These are phyloP conservation scores for Lepidium aucheri DNA, from an alignment of 345 rosid species.

Conservation along the genomic window DNA sequence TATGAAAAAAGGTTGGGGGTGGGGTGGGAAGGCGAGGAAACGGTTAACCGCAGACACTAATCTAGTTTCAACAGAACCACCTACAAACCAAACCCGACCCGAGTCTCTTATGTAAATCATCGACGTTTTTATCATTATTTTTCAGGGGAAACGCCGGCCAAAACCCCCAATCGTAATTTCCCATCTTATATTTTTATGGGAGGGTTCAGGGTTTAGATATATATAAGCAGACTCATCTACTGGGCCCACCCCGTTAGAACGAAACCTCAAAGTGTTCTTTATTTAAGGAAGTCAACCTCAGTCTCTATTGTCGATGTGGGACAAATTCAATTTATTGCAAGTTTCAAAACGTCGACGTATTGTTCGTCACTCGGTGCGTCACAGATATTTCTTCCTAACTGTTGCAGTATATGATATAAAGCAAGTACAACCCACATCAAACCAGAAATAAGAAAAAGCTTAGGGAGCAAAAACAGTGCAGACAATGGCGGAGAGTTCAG, in stretches of 20 bases:
- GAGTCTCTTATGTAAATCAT: not conserved
- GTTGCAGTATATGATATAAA: too few species aligned
- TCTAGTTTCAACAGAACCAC: conserved; percentile 6
- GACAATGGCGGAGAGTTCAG: conserved; percentile 9
- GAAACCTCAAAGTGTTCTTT: fast-evolving
- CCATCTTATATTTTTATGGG: not conserved
- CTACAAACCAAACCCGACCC: conserved; percentile 15
- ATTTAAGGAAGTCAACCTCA: not conserved
- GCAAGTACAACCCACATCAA: not conserved
- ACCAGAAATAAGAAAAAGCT: too few species aligned
- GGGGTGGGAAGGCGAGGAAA: conserved; percentile 22
- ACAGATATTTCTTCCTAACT: not conserved
- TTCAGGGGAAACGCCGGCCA: conserved; percentile 22
- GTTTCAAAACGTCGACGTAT: not conserved
- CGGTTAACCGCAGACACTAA: conserved; percentile 14
- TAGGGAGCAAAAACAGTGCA: not conserved
- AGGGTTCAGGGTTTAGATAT: conserved; percentile 12
- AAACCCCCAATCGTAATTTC: not conserved
- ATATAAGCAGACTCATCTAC: not conserved
- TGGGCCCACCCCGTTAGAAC: conserved; percentile 15
- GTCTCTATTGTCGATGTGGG: conserved; percentile 8
- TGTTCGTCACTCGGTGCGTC: conserved; percentile 10
- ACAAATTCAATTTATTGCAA: not conserved
- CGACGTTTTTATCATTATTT: conserved; percentile 2
- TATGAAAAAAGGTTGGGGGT: not conserved